phyloP scores from a whole-genome alignment of 805 yeast species.

The Candida cerambycidarum region DNA sequence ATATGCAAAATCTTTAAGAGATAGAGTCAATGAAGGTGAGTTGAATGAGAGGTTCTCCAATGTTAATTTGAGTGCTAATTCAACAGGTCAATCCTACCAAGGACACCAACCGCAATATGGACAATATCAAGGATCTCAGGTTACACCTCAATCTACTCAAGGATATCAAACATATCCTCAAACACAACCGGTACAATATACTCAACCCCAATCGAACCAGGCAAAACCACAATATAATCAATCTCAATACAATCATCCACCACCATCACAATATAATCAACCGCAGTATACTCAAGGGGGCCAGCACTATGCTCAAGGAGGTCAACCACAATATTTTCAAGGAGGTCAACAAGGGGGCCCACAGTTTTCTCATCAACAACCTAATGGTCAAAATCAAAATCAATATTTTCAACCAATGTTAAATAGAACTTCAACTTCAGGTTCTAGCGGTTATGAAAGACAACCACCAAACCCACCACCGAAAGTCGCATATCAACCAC shows the following conservation, averaged over 20 bases:
- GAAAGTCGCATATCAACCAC: conserved; percentile 6
- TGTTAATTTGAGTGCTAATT: conserved; percentile 10
- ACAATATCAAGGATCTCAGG: background rate
- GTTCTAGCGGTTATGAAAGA: conserved; percentile 5
- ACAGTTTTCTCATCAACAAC: conserved; percentile 1
- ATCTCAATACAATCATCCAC: conserved; percentile 1
- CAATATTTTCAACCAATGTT: conserved; percentile 10
- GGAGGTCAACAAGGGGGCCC: too few species aligned
- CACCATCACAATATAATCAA: background rate
- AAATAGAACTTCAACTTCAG: conserved; percentile 7
- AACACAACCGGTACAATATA: background rate
- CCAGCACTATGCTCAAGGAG: too few species aligned
- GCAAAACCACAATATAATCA: conserved; percentile 4
- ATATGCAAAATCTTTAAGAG: conserved; percentile 21
- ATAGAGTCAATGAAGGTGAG: conserved; percentile 10
- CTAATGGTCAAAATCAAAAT: background rate
- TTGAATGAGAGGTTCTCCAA: conserved; percentile 10
- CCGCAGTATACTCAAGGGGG: conserved; percentile 1
- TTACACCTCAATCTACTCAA: conserved; percentile 5
- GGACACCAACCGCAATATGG: background rate
- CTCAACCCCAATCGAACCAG: background rate
- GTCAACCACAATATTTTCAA: conserved; percentile 4
- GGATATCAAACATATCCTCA: background rate
- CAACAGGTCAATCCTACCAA: conserved; percentile 6
- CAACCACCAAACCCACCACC: conserved; percentile 15